A percentile compares a stretch with the other conserved stretches of the same genome.
phyloP scores from a whole-genome alignment of 1,284 basidiomycete species.

The Ganoderma resinaceum region DNA sequence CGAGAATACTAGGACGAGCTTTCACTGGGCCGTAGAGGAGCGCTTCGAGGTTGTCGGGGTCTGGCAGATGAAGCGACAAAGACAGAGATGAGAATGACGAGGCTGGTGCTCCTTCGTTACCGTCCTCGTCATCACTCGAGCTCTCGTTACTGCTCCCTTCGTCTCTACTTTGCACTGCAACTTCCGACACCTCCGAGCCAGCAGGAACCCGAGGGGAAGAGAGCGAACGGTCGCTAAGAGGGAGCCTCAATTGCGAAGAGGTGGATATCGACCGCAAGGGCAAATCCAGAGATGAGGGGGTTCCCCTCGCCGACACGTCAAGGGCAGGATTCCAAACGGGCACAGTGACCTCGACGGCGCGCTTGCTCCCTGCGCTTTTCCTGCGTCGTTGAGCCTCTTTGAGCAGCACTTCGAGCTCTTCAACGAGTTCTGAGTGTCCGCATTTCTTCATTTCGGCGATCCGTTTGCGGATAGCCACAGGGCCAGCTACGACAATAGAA shows the following conservation, averaged over 20 bases:
- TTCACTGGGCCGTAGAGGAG: conserved; percentile 36
- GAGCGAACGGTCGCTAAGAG: conserved; percentile 11
- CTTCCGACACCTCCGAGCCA: conserved; percentile 40
- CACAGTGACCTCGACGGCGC: background rate
- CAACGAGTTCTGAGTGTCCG: conserved; percentile 23
- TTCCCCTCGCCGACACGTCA: background rate
- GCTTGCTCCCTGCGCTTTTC: conserved; percentile 7
- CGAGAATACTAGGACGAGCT: conserved; percentile 30
- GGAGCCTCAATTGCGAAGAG: conserved; percentile 5
- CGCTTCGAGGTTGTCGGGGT: conserved; percentile 31
- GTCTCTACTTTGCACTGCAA: conserved; percentile 37
- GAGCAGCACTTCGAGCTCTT: conserved; percentile 29
- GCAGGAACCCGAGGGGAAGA: conserved; percentile 32
- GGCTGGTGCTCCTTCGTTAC: background rate
- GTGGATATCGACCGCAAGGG: conserved; percentile 2
- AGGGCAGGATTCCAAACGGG: conserved; percentile 1
- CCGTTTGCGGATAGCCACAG: conserved; percentile 29
- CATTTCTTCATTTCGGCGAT: conserved; percentile 29
- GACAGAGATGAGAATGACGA: background rate
- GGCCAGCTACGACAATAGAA: conserved; percentile 31
- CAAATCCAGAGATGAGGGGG: conserved; percentile 15
- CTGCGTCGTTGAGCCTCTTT: conserved; percentile 22
- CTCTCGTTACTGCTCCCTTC: conserved; percentile 42
- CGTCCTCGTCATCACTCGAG: conserved; percentile 27
- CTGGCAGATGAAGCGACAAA: background rate